These are phyloP conservation scores for Phlegmacium glaucopus DNA, from an alignment of 768 basidiomycete species.

Conservation along the genomic window DNA sequence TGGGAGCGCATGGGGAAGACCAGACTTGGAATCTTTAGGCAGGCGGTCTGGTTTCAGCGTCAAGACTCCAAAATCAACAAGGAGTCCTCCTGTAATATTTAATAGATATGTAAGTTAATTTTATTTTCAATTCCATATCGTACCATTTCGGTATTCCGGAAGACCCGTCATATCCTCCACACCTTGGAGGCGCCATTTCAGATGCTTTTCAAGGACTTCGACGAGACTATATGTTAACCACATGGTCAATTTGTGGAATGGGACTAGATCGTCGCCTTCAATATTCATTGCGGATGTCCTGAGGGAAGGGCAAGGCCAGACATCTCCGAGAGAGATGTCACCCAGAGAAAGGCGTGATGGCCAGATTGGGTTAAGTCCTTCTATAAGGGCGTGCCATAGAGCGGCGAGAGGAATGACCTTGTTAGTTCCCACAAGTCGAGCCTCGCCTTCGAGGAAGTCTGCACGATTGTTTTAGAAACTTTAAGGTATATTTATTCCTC, in stretches of 20 bases:
- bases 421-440: slow-evolving; percentile 36
- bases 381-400: slow-evolving; percentile 81
- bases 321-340: slow-evolving; percentile 80
- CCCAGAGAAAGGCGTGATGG: slow-evolving; percentile 71
- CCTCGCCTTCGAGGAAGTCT: slow-evolving; percentile 70
- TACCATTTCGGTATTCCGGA: slow-evolving; percentile 94
- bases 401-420: slow-evolving; percentile 64
- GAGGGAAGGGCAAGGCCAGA: slow-evolving; percentile 77
- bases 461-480: neutral
- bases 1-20: slow-evolving; percentile 62
- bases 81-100: slow-evolving; percentile 63
- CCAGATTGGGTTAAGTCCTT: slow-evolving; percentile 87
- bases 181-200: slow-evolving; percentile 82
- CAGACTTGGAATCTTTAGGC: slow-evolving; percentile 43
- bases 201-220: slow-evolving; percentile 73
- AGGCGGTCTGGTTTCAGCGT: slow-evolving; percentile 58
- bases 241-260: slow-evolving; percentile 94
- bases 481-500: neutral
- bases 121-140: slow-evolving; percentile 1
- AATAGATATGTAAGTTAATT: neutral
- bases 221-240: slow-evolving; percentile 93
- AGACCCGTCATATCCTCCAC: slow-evolving; percentile 85
- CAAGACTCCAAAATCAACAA: slow-evolving; percentile 82
- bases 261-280: slow-evolving; percentile 73
- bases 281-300: slow-evolving; percentile 11